Conservation (phyloP, 2,329 filamentous ascomycete species). For the Capronia americana region DNA sequence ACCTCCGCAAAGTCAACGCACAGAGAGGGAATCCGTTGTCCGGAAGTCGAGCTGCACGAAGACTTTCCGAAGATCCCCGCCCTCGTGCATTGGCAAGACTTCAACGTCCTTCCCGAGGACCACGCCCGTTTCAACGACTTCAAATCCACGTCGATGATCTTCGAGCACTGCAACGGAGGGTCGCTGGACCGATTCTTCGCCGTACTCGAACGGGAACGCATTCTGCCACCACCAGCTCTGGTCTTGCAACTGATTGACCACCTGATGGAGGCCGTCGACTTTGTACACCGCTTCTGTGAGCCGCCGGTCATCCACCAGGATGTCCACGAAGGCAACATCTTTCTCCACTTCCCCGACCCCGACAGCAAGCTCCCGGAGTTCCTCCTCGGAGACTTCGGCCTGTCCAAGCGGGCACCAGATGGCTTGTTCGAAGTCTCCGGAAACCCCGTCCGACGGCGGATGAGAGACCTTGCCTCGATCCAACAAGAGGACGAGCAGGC, state of each 20-base stretch:
- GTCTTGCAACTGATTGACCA: constrained; percentile 24
- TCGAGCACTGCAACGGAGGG: constrained; percentile 26
- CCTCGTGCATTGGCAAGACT: constrained; percentile 12
- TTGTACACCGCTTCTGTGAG: constrained; percentile 17
- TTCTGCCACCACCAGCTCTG: constrained; percentile 10
- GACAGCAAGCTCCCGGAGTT: constrained; percentile 22
- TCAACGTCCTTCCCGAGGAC: constrained; percentile 1
- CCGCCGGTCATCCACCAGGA: constrained; percentile 18
- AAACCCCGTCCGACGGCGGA: neutral
- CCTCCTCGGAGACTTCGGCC: constrained; percentile 25
- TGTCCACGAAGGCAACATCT: constrained; percentile 25
- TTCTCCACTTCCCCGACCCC: constrained; percentile 22
- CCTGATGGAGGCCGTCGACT: constrained; percentile 11
- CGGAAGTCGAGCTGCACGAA: constrained; percentile 24
- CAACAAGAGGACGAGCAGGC: neutral
- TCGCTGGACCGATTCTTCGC: constrained; percentile 22
- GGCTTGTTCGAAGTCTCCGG: constrained; percentile 8
- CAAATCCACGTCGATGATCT: constrained; percentile 22
- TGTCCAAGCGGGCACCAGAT: neutral
- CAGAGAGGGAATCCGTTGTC: neutral
- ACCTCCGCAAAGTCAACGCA: neutral
- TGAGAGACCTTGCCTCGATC: constrained; percentile 3
- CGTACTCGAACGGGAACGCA: neutral
- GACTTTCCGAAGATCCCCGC: constrained; percentile 15
- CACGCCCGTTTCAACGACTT: constrained; percentile 1